Evolutionary conservation across 2,329 filamentous ascomycete species (phyloP), one percentile per base, ranked within the genome.

Genomic region (Bisporella sp.): DNA sequence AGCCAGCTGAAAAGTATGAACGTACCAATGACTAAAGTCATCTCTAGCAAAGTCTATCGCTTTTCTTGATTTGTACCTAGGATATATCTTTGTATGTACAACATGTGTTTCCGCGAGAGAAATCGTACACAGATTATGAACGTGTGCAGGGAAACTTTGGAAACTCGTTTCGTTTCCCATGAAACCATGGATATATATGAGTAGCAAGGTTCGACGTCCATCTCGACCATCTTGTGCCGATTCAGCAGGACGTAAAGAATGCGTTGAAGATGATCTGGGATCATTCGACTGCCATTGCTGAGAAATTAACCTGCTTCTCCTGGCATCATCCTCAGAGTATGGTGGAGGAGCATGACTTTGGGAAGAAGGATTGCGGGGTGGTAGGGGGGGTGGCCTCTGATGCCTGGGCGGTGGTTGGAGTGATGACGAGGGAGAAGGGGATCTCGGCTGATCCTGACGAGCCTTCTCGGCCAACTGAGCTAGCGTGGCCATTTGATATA

Each of bases 141-240:
- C 79, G 69, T 96, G 89, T 6, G 87, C 87, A 0, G 91, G 91
- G 60, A 96, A 95, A 42, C 85, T 88, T 54, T 84, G 80, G 64
- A 96, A 96, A 51, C 87, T 95, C 32, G 86, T 85, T 66, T 93
- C 87, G 53, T 88, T 85, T 47, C 91, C 90, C 76, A 93, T 85
- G 69, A 95, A 96, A 54, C 91, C 90, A 71, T 96, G 91, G 50
- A 96, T 82, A 65, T 90, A 96, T 48, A 96, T 73, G 28, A 95
- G 65, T 1, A 96, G 75, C 29, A 96, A 73, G 30, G 74, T 53
- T 54, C 80, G 74, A 42, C 73, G 72, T 57, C 62, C 62, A 56
- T 61, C 59, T 45, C 60, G 54, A 6, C 62, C 61, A 54, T 61
- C 57, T 47, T 59, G 53, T n/a, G 46, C 54, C 13, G 61, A 57